Evolutionary conservation across 2,329 filamentous ascomycete species (phyloP).

Genomic region (Parasarocladium wereldwijsianum): DNA sequence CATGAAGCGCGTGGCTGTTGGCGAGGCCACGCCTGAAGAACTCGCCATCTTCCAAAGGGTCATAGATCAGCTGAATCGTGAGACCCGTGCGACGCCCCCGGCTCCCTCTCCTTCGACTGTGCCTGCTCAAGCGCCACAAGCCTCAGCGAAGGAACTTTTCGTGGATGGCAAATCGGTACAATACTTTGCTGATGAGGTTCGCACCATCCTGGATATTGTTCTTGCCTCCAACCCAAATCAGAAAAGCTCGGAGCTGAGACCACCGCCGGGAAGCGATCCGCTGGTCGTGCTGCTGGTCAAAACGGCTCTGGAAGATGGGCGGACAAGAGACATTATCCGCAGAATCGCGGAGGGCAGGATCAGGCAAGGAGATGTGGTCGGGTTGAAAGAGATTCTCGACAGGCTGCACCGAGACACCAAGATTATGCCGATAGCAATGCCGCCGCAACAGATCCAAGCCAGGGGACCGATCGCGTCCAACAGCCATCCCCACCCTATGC

Average conservation of each 20-base stretch:
- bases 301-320: slow-evolving; percentile 36
- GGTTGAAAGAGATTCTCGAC: slow-evolving; percentile 38
- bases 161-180: slow-evolving; percentile 41
- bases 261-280: slow-evolving; percentile 38
- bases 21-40: slow-evolving; percentile 56
- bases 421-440: slow-evolving; percentile 11
- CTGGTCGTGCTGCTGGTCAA: slow-evolving; percentile 43
- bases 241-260: slow-evolving; percentile 34
- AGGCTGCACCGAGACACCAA: slow-evolving; percentile 27
- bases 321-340: slow-evolving; percentile 33
- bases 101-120: slow-evolving; percentile 36
- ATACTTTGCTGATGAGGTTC: slow-evolving; percentile 45
- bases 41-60: slow-evolving; percentile 65
- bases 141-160: slow-evolving; percentile 37
- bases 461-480: slow-evolving; percentile 2
- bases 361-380: slow-evolving; percentile 35
- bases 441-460: not conserved
- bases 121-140: no score
- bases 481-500: not conserved
- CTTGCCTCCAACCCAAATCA: slow-evolving; percentile 43
- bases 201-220: slow-evolving; percentile 42
- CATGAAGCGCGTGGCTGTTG: slow-evolving; percentile 72
- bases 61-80: slow-evolving; percentile 60
- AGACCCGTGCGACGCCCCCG: slow-evolving; percentile 36
- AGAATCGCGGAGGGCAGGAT: slow-evolving; percentile 37